Conservation (phyloP, 768 basidiomycete species). For the Hemileccinum impolitum region DNA sequence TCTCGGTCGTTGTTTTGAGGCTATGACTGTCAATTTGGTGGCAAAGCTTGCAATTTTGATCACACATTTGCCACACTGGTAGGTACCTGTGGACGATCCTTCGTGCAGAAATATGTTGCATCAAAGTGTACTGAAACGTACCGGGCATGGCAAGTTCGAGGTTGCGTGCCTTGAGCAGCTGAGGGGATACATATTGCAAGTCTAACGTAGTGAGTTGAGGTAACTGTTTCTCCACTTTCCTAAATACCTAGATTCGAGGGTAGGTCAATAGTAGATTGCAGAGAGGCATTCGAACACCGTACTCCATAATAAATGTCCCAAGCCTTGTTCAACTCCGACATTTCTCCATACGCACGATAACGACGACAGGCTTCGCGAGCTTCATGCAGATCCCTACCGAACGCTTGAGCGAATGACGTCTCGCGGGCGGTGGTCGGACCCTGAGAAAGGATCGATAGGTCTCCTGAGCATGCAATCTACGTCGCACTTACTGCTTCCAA, state of each 20-base stretch:
- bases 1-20: slow-evolving; percentile 95
- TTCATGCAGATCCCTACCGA: slow-evolving; percentile 87
- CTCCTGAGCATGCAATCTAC: not conserved
- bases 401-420: slow-evolving; percentile 91
- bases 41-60: slow-evolving; percentile 83
- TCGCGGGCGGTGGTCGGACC: slow-evolving; percentile 94
- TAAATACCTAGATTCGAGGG: slow-evolving; percentile 68
- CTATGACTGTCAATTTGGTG: slow-evolving; percentile 88
- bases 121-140: slow-evolving; percentile 24
- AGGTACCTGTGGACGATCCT: slow-evolving; percentile 60
- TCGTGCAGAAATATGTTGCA: not conserved
- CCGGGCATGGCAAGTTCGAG: slow-evolving; percentile 96
- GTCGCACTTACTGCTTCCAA: slow-evolving; percentile 68
- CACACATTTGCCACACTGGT: slow-evolving; percentile 82
- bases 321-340: slow-evolving; percentile 88
- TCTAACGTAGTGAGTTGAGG: slow-evolving; percentile 87
- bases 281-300: slow-evolving; percentile 22
- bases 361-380: slow-evolving; percentile 88
- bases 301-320: slow-evolving; percentile 99
- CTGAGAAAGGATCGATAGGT: slow-evolving; percentile 36
- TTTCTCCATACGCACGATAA: slow-evolving; percentile 83
- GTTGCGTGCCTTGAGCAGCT: slow-evolving; percentile 81
- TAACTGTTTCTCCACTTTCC: slow-evolving; percentile 92
- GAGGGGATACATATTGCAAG: slow-evolving; percentile 95
- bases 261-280: not conserved